Evolutionary conservation across 116 monocot species (phyloP).

Genomic region (Cymodocea nodosa): DNA sequence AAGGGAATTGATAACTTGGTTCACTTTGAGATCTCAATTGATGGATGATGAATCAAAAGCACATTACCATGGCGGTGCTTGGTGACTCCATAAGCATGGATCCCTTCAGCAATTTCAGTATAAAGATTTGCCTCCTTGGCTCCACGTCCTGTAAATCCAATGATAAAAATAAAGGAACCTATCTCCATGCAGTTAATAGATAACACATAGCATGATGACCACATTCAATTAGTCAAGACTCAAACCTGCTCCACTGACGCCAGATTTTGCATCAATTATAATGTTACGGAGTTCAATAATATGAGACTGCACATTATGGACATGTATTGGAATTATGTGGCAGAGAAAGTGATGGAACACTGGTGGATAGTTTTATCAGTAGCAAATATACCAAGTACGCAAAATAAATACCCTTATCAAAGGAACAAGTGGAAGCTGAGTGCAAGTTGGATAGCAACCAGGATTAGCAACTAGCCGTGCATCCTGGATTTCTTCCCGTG

Average conservation of each 20-base stretch:
- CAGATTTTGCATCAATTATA: constrained; percentile 52
- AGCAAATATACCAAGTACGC: not conserved
- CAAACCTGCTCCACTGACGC: constrained; percentile 28
- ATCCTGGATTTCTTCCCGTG: constrained; percentile 44
- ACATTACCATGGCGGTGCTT: constrained; percentile 82
- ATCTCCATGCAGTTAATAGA: not conserved
- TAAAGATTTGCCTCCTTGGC: constrained; percentile 94
- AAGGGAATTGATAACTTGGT: not conserved
- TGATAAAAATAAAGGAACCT: not conserved
- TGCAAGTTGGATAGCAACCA: constrained; percentile 92
- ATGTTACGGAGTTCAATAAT: constrained; percentile 63
- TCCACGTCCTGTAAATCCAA: constrained; percentile 53
- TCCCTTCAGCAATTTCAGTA: constrained; percentile 82
- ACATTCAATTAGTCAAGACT: not conserved
- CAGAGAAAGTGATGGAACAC: not conserved
- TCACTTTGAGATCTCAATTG: not conserved
- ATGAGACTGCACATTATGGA: constrained; percentile 32
- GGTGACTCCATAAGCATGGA: constrained; percentile 82
- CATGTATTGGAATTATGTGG: not conserved
- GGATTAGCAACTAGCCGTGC: constrained; percentile 94
- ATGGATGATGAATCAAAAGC: not conserved
- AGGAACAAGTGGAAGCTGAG: constrained; percentile 90
- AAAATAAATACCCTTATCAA: constrained; percentile 30
- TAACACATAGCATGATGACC: not conserved
- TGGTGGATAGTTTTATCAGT: not conserved